Evolutionary conservation across 1,284 basidiomycete genomes (phyloP).

Genomic region (Cryptococcus sp.): DNA sequence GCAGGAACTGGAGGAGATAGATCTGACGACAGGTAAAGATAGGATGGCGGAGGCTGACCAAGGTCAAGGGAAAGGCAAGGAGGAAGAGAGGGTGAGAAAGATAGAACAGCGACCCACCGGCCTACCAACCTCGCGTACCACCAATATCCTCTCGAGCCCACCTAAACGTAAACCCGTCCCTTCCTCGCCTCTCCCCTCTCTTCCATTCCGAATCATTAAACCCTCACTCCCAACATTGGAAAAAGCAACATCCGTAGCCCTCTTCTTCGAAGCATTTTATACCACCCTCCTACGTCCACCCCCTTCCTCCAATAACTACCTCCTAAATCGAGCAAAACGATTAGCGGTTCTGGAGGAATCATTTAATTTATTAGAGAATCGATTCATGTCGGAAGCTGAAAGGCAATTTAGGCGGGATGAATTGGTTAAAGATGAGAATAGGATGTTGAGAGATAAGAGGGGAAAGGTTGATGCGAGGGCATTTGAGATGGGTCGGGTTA

Average conservation of each 20-base stretch:
- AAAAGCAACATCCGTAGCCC: constrained; percentile 83
- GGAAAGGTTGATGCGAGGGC: constrained; percentile 75
- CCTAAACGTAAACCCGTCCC: constrained; percentile 6
- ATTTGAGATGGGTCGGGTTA: constrained; percentile 87
- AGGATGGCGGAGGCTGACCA: background rate
- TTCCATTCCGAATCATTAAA: constrained; percentile 52
- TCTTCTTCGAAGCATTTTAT: constrained; percentile 96
- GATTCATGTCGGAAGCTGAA: constrained; percentile 65
- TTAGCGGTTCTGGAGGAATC: constrained; percentile 80
- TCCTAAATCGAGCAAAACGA: constrained; percentile 69
- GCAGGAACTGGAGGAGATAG: background rate
- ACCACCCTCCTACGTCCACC: constrained; percentile 64
- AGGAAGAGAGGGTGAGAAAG: too few species aligned
- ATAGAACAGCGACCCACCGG: background rate
- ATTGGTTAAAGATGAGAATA: constrained; percentile 82
- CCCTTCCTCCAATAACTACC: constrained; percentile 55
- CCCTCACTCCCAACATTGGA: constrained; percentile 88
- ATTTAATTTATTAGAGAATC: constrained; percentile 57
- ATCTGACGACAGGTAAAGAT: background rate
- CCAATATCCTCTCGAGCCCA: constrained; percentile 5
- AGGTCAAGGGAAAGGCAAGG: background rate
- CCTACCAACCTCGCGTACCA: background rate
- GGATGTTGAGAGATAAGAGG: constrained; percentile 77
- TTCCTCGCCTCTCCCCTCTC: constrained; percentile 5
- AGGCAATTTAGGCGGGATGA: constrained; percentile 68